Base-by-base conservation (phyloP, 768 basidiomycete species). In the Strobilomyces dryophilus region DNA sequence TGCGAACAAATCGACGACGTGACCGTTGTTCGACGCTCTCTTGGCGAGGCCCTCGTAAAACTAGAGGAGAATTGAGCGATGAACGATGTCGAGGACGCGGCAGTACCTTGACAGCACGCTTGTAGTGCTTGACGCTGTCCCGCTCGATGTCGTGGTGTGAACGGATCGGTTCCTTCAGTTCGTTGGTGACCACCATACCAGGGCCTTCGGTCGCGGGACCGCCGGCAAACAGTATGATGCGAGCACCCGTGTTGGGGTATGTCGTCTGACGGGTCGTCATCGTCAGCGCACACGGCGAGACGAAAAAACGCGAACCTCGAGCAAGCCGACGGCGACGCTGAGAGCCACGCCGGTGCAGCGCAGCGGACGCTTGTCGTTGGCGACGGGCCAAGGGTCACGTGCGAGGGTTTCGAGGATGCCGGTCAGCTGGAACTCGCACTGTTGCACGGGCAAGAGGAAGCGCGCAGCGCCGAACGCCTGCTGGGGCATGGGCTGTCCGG, bases 61-160 rank as follows among this genome's bases (percentile, higher is more conserved):
- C 95, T 98, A 57, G 10, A 4, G 47, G 8, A n/a, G 48, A 24
- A 46, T 42, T 52, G 35, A 51, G 43, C 41, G 6, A 27, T 17
- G 18, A n/a, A n/a, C 31, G 34, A 60, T 45, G 27, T 50, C 18
- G 14, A 15, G 49, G 24, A 47, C 29, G 27, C 15, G 24, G 43
- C 10, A 62, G 46, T 55, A 95, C 95, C 84, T 98, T 99, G 57
- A 85, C 82, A 14, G 97, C 93, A 42, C 93, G 87, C 74, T 98
- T 98, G 76, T 87, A 98, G 67, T 99, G 94, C 72, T 98, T 98
- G 41, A 88, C 95, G 56, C 84, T 89, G 69, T 99, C 97, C 18
- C 93, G 80, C 64, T 99, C 97, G 62, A 98, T 98, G 65, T 99
- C 97, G 73, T 98, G 95, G 68, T 99, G 97, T 8, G 94, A 97